Evolutionary conservation across 192 early-diverging fungal genomes (phyloP), one percentile per base, ranked within the genome.

Genomic region (Coemansia pectinata): DNA sequence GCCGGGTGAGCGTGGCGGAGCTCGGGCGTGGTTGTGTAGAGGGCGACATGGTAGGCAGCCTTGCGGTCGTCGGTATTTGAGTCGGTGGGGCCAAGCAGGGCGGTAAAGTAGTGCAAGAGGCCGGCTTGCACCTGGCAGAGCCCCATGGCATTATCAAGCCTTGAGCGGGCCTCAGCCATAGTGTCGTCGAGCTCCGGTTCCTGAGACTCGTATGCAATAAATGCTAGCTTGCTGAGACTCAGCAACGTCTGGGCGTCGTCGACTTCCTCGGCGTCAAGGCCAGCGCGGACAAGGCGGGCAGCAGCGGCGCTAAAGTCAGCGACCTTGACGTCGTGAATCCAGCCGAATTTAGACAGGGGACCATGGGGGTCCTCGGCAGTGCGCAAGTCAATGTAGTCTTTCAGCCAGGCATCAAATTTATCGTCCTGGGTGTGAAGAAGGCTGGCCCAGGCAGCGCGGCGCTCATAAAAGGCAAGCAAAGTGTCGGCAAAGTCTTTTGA

Each of bases 381-480:
- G 19, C 70, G 50, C 50, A 64, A 10, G 25, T 76, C 79, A 29
- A 81, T 52, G 48, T 70, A 77, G n/a, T 66, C 58, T 67, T 67
- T 70, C 5, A 81, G 71, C 66, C 67, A 76, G 1, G 6, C 48
- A 31, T 72, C 79, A 14, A 70, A 59, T 10, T n/a, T 23, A 4
- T 41, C 38, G 33, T 70, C 79, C 21, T 70, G 67, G 3, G 63
- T 50, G 59, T 62, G 21, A 19, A 77, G 62, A 36, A 81, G 74
- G 21, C 74, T 81, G n/a, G 76, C 75, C 81, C 81, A 83, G 27
- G 75, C 81, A 15, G 42, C 57, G 36, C 81, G 71, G n/a, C 70
- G 72, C 63, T 83, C 78, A 40, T 81, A 86, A 47, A 75, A 82
- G 27, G 75, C 74, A 48, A 81, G 74, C 39, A 85, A 63, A 1